Percentiles rank a stretch among this genome's conserved stretches.
phyloP scores from a whole-genome alignment of 371 early-diverging fungal genomes.

The Zopfochytrium polystomum region DNA sequence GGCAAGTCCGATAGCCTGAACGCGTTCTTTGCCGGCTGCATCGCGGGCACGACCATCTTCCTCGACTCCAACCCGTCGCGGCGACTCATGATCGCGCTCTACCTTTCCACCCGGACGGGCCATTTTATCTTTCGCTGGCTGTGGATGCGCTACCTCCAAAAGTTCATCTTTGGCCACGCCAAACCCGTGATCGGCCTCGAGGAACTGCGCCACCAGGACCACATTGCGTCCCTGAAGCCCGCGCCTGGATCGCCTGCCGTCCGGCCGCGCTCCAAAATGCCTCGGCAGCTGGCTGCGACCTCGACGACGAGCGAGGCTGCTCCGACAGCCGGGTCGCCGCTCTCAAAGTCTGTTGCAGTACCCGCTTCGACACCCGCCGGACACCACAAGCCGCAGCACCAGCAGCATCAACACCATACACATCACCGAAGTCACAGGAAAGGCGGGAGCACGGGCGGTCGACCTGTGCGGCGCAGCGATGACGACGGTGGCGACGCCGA shows the following conservation, averaged over 20 bases:
- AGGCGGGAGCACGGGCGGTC: background rate
- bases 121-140: conserved; percentile 55
- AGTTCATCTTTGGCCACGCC: conserved; percentile 2
- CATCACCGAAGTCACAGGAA: background rate
- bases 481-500: no score
- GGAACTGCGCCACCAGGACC: conserved; percentile 17
- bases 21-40: conserved; percentile 73
- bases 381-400: conserved; percentile 3
- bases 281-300: no score
- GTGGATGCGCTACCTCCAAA: conserved; percentile 22
- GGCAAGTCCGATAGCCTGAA: conserved; percentile 62
- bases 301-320: no score
- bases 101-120: conserved; percentile 70
- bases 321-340: no score
- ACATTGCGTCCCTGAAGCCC: no score
- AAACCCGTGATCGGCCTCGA: conserved; percentile 7
- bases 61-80: conserved; percentile 71
- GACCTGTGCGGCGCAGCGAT: no score
- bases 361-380: no score
- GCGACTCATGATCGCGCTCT: conserved; percentile 73
- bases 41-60: conserved; percentile 65
- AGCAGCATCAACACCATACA: conserved; percentile 1
- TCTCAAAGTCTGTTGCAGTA: no score
- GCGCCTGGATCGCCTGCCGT: no score
- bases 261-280: no score